Evolutionary conservation across 805 yeast genomes (phyloP).

Genomic region (Grigorovia jiainica): DNA sequence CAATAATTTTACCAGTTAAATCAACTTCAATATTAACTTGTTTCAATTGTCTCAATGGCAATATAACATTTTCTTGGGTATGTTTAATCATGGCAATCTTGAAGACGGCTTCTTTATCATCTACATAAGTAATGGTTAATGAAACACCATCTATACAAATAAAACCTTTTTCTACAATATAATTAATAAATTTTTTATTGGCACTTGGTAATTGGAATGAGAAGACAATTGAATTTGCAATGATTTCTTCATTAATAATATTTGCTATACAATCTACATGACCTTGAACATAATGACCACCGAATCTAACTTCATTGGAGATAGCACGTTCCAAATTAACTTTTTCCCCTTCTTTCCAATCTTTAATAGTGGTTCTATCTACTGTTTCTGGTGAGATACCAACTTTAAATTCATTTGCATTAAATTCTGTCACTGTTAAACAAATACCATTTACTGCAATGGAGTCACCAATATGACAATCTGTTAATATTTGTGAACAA

Average conservation of each 20-base stretch:
- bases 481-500: constrained; percentile 54
- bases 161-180: constrained; percentile 92
- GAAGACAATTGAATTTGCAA: constrained; percentile 68
- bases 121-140: constrained; percentile 75
- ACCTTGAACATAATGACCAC: constrained; percentile 97
- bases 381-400: constrained; percentile 92
- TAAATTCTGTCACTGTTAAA: constrained; percentile 81
- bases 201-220: constrained; percentile 51
- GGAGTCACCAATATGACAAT: constrained; percentile 89
- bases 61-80: constrained; percentile 72
- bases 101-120: constrained; percentile 46
- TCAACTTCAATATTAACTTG: constrained; percentile 89
- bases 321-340: constrained; percentile 94
- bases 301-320: constrained; percentile 63
- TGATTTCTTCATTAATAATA: constrained; percentile 44
- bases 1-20: constrained; percentile 83
- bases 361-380: constrained; percentile 67
- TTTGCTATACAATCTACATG: constrained; percentile 87
- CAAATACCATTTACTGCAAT: constrained; percentile 86
- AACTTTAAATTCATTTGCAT: constrained; percentile 57
- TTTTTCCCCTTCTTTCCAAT: constrained; percentile 42
- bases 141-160: constrained; percentile 90
- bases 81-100: constrained; percentile 87
- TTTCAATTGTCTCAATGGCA: constrained; percentile 53
- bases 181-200: constrained; percentile 49